Evolutionary conservation across 371 early-diverging fungal species (phyloP), one percentile per base, ranked within the genome.

Genomic region (Actinomucor elegans): DNA sequence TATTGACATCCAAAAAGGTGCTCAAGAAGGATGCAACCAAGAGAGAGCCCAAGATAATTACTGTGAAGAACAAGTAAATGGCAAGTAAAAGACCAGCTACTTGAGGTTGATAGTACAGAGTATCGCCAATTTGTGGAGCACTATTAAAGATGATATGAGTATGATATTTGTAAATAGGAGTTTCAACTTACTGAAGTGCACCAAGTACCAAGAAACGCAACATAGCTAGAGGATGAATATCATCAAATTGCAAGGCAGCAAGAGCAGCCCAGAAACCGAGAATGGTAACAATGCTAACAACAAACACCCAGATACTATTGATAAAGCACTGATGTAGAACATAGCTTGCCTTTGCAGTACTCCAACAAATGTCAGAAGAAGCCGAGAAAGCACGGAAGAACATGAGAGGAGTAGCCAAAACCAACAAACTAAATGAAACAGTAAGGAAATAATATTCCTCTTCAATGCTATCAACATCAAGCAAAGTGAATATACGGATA

Each of bases 101-200:
- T 17, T 42, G 24, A 10, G 71, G 73, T 42, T 73, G 69, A 34
- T 67, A 73, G 23, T 51, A 59, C 14, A 77, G 23, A 1, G 74
- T 77, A 27, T 58, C 60, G 27, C 61, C 66, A 37, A 77, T 71
- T 24, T 57, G 54, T 15, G 77, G 77, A 1, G 77, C 57, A 57
- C 76, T 75, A 50, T 17, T 9, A n/a, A 27, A 47, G 36, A 38
- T 26, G 11, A n/a, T 23, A 17, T 33, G 3, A 36, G 32, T n/a
- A 44, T 35, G 1, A 8, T 0, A 14, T 11, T 26, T 7, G 20
- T 15, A 21, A 21, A 8, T 26, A 20, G 3, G n/a, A 10, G 9
- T 14, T 1, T 28, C 5, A n/a, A 63, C 71, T 71, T 66, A 75
- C 76, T 73, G 74, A 15, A 77, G 50, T n/a, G 73, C 77, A 41